Base-by-base conservation (phyloP, 257 asterid genomes). In the Rauvolfia tetraphylla region DNA sequence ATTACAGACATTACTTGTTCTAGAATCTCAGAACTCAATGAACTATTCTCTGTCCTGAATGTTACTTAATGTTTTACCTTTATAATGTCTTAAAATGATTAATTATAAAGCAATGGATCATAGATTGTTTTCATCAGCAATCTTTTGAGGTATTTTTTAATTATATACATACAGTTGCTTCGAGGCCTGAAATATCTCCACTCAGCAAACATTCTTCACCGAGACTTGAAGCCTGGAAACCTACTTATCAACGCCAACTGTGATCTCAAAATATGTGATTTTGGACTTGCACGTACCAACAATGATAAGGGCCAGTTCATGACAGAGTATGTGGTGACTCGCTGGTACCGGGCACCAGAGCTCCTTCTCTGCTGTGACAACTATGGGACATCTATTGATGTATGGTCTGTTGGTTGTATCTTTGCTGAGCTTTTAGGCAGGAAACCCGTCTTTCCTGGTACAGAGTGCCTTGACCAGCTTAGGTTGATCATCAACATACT, bases 341-440 rank as follows among this genome's bases (percentile, higher is more conserved):
- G 79, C 13, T 80, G 83, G 83, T 80, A 80, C 68, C 54, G 79
- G 18, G 83, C 83, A 22, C 83, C 79, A 22, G 79, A 80, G 72
- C 79, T 80, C 46, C 83, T 80, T 31, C 79, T 69, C 31, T 80
- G 83, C 38, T 80, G 83, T 48, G 79, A 80, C 76, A 80, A 80
- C 58, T 80, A 80, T 11, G 79, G 79, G 48, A 80, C 76, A 57
- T 80, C 83, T 13, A 79, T 79, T 46, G 83, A 79, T 48, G 79
- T 79, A 39, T 79, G 83, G 83, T 79, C 83, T 44, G 79, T 79
- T 62, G 79, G 83, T 57, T 79, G 83, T 39, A 79, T 79, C 33
- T 79, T 79, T 59, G 79, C 83, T 33, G 83, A 79, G 62, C 83
- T 79, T 65, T 62, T 79, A 46, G 83, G 79, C 51, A 79, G 79